Percentiles rank a stretch among this genome's conserved stretches.
Evolutionary conservation across 805 yeast species (phyloP).

Genomic region (Kazachstania africana): DNA sequence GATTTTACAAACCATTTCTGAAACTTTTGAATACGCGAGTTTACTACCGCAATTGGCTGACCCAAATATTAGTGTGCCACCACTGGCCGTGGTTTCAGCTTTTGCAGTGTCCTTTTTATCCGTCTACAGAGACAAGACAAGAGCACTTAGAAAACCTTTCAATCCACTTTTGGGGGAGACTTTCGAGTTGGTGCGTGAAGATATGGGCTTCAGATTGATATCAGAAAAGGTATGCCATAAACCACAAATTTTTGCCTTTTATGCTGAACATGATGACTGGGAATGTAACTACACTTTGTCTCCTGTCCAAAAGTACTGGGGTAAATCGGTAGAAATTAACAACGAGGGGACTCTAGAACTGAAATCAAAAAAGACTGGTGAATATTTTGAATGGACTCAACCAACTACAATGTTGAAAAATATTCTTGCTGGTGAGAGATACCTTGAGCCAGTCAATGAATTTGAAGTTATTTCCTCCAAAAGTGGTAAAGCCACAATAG

Average conservation of each 20-base stretch:
- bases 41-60: slow-evolving; percentile 52
- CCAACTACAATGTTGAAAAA: slow-evolving; percentile 79
- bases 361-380: slow-evolving; percentile 48
- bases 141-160: slow-evolving; percentile 82
- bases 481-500: slow-evolving; percentile 61
- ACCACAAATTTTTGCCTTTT: slow-evolving; percentile 71
- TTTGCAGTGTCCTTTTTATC: slow-evolving; percentile 74
- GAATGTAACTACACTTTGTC: slow-evolving; percentile 47
- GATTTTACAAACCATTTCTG: slow-evolving; percentile 68
- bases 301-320: slow-evolving; percentile 89
- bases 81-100: slow-evolving; percentile 54
- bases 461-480: slow-evolving; percentile 54
- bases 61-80: slow-evolving; percentile 39
- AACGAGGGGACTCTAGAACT: slow-evolving; percentile 62
- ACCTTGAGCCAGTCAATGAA: slow-evolving; percentile 71
- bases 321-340: slow-evolving; percentile 75
- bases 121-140: slow-evolving; percentile 55
- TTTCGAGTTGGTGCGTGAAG: slow-evolving; percentile 79
- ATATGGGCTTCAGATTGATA: slow-evolving; percentile 57
- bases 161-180: slow-evolving; percentile 93
- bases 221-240: slow-evolving; percentile 83
- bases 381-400: slow-evolving; percentile 61
- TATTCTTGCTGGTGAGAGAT: slow-evolving; percentile 89
- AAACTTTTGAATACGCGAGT: slow-evolving; percentile 63
- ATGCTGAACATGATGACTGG: slow-evolving; percentile 68